Evolutionary conservation across 106 monocot genomes (phyloP).

Genomic region (Amphibolis antarctica): DNA sequence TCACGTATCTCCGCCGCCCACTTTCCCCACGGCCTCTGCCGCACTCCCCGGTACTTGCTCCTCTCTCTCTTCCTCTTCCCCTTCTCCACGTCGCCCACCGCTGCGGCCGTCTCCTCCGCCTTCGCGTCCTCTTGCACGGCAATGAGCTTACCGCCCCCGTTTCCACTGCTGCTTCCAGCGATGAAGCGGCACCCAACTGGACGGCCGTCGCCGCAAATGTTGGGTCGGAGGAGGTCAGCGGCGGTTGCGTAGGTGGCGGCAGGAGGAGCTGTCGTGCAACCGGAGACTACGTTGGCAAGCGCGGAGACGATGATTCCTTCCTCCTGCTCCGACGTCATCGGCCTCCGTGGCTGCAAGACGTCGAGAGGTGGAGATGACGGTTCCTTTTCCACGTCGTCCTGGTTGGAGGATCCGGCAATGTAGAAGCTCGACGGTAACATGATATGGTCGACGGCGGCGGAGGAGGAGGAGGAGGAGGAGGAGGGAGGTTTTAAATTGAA

Average conservation of each 20-base stretch:
- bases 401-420: no score
- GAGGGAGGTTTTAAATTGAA: no score
- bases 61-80: slow-evolving; percentile 9
- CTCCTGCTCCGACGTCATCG: slow-evolving; percentile 23
- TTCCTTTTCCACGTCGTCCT: no score
- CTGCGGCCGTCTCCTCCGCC: no score
- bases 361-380: no score
- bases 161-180: not conserved
- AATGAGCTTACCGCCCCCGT: no score
- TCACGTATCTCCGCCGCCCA: slow-evolving; percentile 84
- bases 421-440: no score
- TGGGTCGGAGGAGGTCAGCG: not conserved
- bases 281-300: slow-evolving; percentile 35
- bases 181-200: slow-evolving; percentile 32
- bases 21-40: slow-evolving; percentile 74
- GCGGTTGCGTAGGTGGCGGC: not conserved
- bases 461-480: no score
- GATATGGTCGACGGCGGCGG: no score
- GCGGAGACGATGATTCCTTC: slow-evolving; percentile 33
- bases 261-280: slow-evolving; percentile 3
- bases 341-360: not conserved
- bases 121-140: no score
- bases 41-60: slow-evolving; percentile 47
- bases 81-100: no score
- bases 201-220: slow-evolving; percentile 17